These are phyloP conservation scores for Triadica sebifera DNA, from an alignment of 345 rosid species.

Conservation along the genomic window DNA sequence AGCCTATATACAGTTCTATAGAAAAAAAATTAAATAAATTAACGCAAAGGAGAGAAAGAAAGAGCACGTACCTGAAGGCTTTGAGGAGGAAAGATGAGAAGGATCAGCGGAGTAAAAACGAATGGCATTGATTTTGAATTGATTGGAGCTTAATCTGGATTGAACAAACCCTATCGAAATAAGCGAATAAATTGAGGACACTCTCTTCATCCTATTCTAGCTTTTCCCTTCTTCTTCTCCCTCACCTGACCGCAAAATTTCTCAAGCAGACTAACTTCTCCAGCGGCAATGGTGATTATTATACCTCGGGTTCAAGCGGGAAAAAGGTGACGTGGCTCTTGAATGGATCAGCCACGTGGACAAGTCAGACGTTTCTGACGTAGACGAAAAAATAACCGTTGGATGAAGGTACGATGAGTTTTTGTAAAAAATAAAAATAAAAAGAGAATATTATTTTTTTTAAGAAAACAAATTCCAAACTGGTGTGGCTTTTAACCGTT, in stretches of 20 bases:
- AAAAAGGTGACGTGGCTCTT: constrained; percentile 7
- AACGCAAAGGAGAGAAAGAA: constrained; percentile 1
- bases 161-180: constrained; percentile 15
- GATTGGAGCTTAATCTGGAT: constrained; percentile 21
- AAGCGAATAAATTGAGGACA: constrained; percentile 35
- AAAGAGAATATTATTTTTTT: no score
- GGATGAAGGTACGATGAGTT: background rate
- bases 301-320: background rate
- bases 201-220: constrained; percentile 29
- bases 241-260: background rate
- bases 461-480: no score
- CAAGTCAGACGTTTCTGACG: background rate
- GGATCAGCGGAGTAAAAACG: constrained; percentile 38
- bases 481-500: background rate
- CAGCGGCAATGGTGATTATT: background rate
- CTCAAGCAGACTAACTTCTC: background rate
- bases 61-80: constrained; percentile 36
- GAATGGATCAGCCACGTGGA: constrained; percentile 2
- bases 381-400: background rate
- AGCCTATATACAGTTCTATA: background rate
- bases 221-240: background rate
- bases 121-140: constrained; percentile 24
- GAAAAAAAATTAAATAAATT: background rate
- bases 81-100: constrained; percentile 25
- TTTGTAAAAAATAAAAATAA: no score